These are phyloP conservation scores for Diaporthe capsici DNA, from an alignment of 2,329 filamentous ascomycete genomes.

Conservation along the genomic window DNA sequence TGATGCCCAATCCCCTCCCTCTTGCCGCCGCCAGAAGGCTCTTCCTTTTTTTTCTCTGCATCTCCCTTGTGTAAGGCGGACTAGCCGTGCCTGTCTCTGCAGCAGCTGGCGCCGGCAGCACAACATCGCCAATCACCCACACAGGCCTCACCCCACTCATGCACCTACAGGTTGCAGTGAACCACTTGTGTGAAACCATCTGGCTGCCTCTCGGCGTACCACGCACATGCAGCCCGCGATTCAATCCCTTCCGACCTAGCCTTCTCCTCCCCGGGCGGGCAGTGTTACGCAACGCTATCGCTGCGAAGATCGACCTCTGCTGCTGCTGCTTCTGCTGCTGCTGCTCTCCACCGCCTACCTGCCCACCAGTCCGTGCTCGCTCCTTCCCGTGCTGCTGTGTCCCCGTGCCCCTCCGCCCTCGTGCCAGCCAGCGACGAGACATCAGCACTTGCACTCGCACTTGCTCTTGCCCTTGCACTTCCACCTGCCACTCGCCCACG, in stretches of 20 bases:
- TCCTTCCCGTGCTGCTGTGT: constrained; percentile 21
- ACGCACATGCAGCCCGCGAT: constrained; percentile 34
- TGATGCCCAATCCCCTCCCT: constrained; percentile 33
- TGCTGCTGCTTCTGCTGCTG: too few relatives aligned
- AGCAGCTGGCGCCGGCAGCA: constrained; percentile 30
- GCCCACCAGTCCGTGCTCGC: background rate
- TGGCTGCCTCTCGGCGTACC: constrained; percentile 38
- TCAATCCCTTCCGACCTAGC: constrained; percentile 21
- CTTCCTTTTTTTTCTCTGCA: constrained; percentile 16
- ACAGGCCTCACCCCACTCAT: constrained; percentile 35
- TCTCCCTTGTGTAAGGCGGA: constrained; percentile 34
- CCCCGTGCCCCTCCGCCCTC: constrained; percentile 19
- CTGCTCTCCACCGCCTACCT: constrained; percentile 10
- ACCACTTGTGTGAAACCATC: constrained; percentile 42
- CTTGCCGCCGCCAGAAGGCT: constrained; percentile 16
- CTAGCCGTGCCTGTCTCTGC: constrained; percentile 34
- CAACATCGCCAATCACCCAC: constrained; percentile 36
- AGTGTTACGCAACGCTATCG: background rate
- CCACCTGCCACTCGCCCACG: constrained; percentile 3
- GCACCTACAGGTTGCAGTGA: constrained; percentile 37
- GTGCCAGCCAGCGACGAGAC: constrained; percentile 8
- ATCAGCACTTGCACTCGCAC: constrained; percentile 25
- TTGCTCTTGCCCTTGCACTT: background rate
- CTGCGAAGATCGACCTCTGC: background rate
- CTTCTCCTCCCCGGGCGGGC: background rate